Evolutionary conservation across 148 eudicot species (phyloP), one percentile per base, ranked within the genome.

Genomic region (Nyssa sinensis): DNA sequence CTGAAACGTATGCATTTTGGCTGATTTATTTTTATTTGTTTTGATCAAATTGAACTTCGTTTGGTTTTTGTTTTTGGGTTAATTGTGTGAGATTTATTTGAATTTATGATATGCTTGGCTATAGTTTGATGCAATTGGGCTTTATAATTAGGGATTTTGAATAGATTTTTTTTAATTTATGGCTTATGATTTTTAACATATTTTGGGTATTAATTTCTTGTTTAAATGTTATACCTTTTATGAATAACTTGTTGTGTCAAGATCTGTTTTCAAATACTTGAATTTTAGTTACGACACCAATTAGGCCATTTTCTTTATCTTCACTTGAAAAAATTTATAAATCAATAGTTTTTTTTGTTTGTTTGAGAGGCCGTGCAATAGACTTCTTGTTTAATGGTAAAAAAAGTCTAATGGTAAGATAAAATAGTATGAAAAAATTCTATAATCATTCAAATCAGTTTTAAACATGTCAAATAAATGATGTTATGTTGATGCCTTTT

Each of bases 191-290:
- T 58, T n/a, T n/a, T 1, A 49, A n/a, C n/a, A 21, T 58, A 9
- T n/a, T 33, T 70, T 35, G 34, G 28, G 32, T 58, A 17, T 19
- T 28, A 61, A 62, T 37, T 47, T 51, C 34, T 47, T 37, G 17
- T 76, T 41, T n/a, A 14, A 39, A 23, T 75, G 5, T 41, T 65
- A 67, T 61, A 57, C 55, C 39, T 65, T 71, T 75, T 41, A 29
- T 66, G 14, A 23, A 14, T 30, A 5, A 16, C 68, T 67, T 68
- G 57, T 68, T 60, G 57, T 14, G 57, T 68, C 24, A 27, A 37
- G 47, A 67, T 55, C 14, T 68, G n/a, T n/a, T n/a, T 34, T 53
- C 49, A 25, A 62, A 31, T 28, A 32, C 4, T 16, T 72, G 25
- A 61, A 39, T 27, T 28, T 17, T 8, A 35, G 24, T 60, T 61